phyloP scores from a whole-genome alignment of 2,329 filamentous ascomycete genomes.

The Celoporthe dispersa region DNA sequence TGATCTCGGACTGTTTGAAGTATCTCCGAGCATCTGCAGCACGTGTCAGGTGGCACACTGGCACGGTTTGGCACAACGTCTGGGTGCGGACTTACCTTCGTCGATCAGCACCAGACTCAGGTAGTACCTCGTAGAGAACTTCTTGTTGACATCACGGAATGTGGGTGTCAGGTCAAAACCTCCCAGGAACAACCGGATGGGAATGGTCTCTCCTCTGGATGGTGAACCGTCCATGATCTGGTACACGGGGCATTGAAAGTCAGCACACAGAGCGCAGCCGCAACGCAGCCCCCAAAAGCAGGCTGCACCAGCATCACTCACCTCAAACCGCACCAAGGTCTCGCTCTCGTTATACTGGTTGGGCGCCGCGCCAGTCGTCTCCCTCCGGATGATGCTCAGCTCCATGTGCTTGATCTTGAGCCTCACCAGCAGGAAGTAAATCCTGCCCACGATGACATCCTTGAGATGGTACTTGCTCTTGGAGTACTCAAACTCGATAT shows the following conservation, averaged over 20 bases:
- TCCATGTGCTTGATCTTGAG: conserved; percentile 99
- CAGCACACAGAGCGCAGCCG: neutral
- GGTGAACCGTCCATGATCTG: conserved; percentile 99
- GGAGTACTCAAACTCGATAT: conserved; percentile 99
- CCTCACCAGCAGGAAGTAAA: conserved; percentile 96
- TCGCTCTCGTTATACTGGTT: conserved; percentile 99
- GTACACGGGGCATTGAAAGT: conserved; percentile 5
- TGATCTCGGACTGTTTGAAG: conserved; percentile 99
- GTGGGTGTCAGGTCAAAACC: conserved; percentile 97
- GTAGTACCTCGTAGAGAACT: conserved; percentile 98
- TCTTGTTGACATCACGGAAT: conserved; percentile 99
- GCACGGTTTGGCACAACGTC: neutral
- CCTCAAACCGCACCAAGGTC: conserved; percentile 95
- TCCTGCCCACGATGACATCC: conserved; percentile 96
- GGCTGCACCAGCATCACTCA: conserved; percentile 40
- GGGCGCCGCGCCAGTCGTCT: conserved; percentile 93
- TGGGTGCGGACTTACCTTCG: conserved; percentile 65
- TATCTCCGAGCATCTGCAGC: conserved; percentile 89
- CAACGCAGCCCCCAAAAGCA: neutral
- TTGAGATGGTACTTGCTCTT: conserved; percentile 99
- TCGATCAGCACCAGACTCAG: conserved; percentile 94
- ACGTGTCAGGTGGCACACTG: conserved; percentile 30
- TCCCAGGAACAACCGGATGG: conserved; percentile 93
- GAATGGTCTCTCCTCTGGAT: conserved; percentile 91
- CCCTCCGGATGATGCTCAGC: conserved; percentile 92